A percentile compares a stretch with the other conserved stretches of the same genome.
Conservation (phyloP, 129 eudicot species). For the Rutidosis leptorrhynchoides region DNA sequence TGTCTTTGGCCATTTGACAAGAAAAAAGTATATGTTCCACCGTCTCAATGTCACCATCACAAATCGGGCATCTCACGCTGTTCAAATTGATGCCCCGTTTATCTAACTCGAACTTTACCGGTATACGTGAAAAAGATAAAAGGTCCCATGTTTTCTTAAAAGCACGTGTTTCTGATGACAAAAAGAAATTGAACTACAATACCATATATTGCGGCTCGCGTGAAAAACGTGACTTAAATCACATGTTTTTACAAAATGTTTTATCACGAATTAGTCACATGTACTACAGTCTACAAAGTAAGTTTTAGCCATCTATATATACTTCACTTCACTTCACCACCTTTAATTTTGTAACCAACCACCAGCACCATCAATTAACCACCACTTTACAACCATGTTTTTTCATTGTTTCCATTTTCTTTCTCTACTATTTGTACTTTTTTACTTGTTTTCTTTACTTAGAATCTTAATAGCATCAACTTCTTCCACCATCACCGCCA, state of each 20-base stretch:
- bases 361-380: not conserved
- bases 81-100: too few relatives aligned
- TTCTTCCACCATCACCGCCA: not conserved
- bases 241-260: not conserved
- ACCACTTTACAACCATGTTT: slow-evolving; percentile 23
- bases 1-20: too few relatives aligned
- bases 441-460: slow-evolving; percentile 28
- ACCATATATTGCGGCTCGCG: slow-evolving; percentile 34
- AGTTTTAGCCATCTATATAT: not conserved
- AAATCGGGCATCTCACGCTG: too few relatives aligned
- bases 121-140: too few relatives aligned
- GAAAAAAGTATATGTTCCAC: too few relatives aligned
- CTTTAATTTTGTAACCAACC: slow-evolving; percentile 2
- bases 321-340: not conserved
- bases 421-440: slow-evolving; percentile 17
- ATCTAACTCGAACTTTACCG: too few relatives aligned
- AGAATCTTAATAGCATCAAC: slow-evolving; percentile 4
- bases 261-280: slow-evolving; percentile 9
- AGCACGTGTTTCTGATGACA: slow-evolving; percentile 30
- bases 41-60: too few relatives aligned
- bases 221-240: slow-evolving; percentile 28
- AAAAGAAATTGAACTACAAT: not conserved
- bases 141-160: not conserved
- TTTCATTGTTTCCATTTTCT: slow-evolving; percentile 25
- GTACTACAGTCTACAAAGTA: too few relatives aligned